Evolutionary conservation across 805 yeast genomes (phyloP), one percentile per base, ranked within the genome.

Genomic region (Grigorovia yakushimaensis): DNA sequence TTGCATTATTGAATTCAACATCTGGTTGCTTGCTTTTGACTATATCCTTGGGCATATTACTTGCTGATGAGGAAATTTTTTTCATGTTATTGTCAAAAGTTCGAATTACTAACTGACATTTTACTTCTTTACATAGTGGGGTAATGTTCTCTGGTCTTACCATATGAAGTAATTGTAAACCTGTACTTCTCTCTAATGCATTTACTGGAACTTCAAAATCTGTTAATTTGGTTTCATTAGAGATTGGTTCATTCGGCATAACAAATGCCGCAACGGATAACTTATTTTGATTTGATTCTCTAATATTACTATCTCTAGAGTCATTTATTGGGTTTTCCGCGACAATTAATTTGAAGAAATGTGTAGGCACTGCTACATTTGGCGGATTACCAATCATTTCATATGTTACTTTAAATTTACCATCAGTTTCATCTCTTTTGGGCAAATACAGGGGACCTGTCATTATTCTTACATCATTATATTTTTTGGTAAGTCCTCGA

Each of bases 371-470:
- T 0, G 98, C 98, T 46, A 93, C 74, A 58, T 78, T 86, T 44
- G 98, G 98, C 10, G 98, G 98, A 57, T 88, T 85, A 1, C 98
- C 98, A 62, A 93, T 87, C 39, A 93, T 85, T 67, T 93, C 98
- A 66, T 91, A 93, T 2, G 76, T 69, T 18, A 93, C 96, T 53
- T 83, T 74, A 64, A 71, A 86, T 63, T 91, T 91, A 4, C 95
- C 96, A 61, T 89, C 96, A 2, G 63, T 58, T 1, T 79, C 81
- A 51, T 79, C 78, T 50, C 71, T 71, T 54, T 81, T 82, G 6
- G 98, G 98, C 47, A 93, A 73, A 62, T 82, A 93, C 46, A 93
- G 70, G 1, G 98, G 97, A 1, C 98, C 98, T 0, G 98, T 93
- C 60, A 93, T 82, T 36, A 93, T 74, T 53, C 97, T 73, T 11